A percentile compares a stretch with the other conserved stretches of the same genome.
Evolutionary conservation across 176 grass and related monocot genomes (phyloP).

Genomic region (Triticum monococcum): DNA sequence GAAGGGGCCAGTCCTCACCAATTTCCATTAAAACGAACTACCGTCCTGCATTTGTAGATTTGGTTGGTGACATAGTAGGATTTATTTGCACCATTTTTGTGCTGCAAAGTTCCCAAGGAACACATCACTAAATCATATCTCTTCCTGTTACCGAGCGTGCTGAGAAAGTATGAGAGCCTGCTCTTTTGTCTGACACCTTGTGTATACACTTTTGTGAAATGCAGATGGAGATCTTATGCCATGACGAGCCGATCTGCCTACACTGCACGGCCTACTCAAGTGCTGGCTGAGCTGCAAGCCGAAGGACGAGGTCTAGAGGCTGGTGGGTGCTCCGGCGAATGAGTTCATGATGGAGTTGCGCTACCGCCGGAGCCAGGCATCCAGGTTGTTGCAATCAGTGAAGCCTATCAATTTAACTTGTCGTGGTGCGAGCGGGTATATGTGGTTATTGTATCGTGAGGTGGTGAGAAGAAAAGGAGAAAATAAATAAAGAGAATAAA

Average conservation of each 20-base stretch:
- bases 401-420: not conserved
- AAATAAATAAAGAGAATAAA: too few species aligned
- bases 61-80: not conserved
- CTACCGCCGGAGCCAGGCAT: conserved; percentile 42
- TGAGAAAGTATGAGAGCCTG: too few species aligned
- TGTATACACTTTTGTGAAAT: not conserved
- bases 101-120: too few species aligned
- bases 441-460: too few species aligned
- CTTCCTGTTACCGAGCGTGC: too few species aligned
- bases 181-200: not conserved
- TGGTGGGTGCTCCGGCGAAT: conserved; percentile 45
- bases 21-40: not conserved
- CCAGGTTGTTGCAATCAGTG: not conserved
- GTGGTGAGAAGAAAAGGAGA: too few species aligned
- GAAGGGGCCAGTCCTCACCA: too few species aligned
- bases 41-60: not conserved
- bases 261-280: conserved; percentile 43
- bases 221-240: too few species aligned
- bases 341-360: conserved; percentile 77
- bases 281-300: conserved; percentile 47
- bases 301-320: conserved; percentile 5
- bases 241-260: too few species aligned
- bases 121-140: too few species aligned
- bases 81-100: not conserved
- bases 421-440: too few species aligned